These are phyloP conservation scores for Diaporthe sp. DNA, from an alignment of 2,329 filamentous ascomycete genomes.

Conservation along the genomic window DNA sequence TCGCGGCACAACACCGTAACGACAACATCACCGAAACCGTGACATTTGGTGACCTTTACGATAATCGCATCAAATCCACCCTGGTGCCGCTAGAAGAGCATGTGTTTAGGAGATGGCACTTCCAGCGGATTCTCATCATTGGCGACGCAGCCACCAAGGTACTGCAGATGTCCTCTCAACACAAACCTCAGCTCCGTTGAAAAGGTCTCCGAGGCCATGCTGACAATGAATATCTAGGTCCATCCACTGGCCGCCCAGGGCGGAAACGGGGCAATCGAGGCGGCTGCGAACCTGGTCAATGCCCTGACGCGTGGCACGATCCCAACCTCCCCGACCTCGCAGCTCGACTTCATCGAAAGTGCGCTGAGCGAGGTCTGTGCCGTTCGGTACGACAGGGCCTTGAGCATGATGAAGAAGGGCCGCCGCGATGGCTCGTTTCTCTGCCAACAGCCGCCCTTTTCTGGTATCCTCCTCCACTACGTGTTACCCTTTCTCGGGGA, in stretches of 20 bases:
- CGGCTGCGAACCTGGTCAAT: background rate
- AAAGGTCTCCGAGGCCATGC: background rate
- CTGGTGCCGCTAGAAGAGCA: background rate
- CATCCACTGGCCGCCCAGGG: background rate
- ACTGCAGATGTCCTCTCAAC: background rate
- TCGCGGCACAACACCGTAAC: background rate
- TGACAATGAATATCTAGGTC: background rate
- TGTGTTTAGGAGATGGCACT: background rate
- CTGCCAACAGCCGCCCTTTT: background rate
- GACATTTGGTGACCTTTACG: background rate
- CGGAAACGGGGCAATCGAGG: background rate
- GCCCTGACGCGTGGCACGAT: background rate
- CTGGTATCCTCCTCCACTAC: background rate
- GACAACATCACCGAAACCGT: background rate
- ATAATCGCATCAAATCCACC: background rate
- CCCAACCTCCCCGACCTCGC: background rate
- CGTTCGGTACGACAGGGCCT: background rate
- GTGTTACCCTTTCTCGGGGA: background rate
- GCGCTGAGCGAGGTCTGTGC: background rate
- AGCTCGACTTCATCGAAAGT: background rate
- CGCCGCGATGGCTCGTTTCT: background rate
- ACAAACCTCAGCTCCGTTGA: background rate
- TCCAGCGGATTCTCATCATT: conserved; percentile 3
- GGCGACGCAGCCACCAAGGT: background rate
- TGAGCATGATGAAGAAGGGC: background rate